phyloP scores from a whole-genome alignment of 169 alveolate genomes.

The Plasmodium sp. region DNA sequence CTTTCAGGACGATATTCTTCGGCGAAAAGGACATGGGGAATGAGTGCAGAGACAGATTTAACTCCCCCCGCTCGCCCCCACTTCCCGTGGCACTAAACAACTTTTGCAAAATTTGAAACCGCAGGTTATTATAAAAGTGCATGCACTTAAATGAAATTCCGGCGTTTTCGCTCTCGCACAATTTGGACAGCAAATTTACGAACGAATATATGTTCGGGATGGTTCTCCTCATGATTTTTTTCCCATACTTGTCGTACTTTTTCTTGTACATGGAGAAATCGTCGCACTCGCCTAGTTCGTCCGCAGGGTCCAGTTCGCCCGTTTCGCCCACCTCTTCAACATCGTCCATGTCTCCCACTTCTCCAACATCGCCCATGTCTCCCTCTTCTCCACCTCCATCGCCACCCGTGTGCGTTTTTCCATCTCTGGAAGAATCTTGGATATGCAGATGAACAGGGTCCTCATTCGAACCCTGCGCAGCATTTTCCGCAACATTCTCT shows the following conservation, averaged over 20 bases:
- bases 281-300: neutral
- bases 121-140: constrained; percentile 56
- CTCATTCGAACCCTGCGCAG: neutral
- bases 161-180: constrained; percentile 63
- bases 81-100: constrained; percentile 1
- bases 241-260: constrained; percentile 57
- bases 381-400: neutral
- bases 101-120: constrained; percentile 51
- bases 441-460: neutral
- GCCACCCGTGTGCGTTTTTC: neutral
- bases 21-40: constrained; percentile 65
- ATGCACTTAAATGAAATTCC: constrained; percentile 52
- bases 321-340: neutral
- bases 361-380: neutral
- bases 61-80: neutral
- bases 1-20: constrained; percentile 56
- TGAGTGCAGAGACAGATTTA: constrained; percentile 53
- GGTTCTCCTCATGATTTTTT: constrained; percentile 46
- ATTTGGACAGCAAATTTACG: constrained; percentile 55
- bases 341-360: too few species aligned
- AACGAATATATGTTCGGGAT: constrained; percentile 64
- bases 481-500: too few species aligned
- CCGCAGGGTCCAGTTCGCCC: neutral
- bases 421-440: neutral
- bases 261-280: neutral